These are phyloP conservation scores for Aegilops tauschii DNA, from an alignment of 176 grass and related monocot species.

Conservation along the genomic window DNA sequence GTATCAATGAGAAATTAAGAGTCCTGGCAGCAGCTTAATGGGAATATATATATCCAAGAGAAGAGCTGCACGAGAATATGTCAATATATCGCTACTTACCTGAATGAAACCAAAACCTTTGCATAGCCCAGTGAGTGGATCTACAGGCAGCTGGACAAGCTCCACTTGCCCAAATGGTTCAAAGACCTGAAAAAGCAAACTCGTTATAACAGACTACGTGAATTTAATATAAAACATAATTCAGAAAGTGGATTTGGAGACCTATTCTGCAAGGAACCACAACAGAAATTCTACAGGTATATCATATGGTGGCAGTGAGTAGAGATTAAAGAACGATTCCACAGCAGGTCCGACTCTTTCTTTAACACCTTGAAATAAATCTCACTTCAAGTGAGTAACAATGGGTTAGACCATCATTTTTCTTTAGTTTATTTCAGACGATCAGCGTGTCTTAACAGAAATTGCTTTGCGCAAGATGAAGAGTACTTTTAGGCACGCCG, in stretches of 20 bases:
- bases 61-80: not conserved
- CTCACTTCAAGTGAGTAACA: not conserved
- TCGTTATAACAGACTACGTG: not conserved
- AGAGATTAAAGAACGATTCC: not conserved
- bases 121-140: conserved; percentile 81
- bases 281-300: not conserved
- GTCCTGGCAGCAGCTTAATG: conserved; percentile 6
- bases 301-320: not conserved
- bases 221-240: not conserved
- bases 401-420: not conserved
- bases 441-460: not conserved
- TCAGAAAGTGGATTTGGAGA: not conserved
- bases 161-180: conserved; percentile 98
- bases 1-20: conserved; percentile 17
- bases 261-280: not conserved
- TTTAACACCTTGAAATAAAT: not conserved
- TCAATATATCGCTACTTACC: conserved; percentile 33
- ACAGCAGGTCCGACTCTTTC: not conserved
- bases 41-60: not conserved
- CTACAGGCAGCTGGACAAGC: conserved; percentile 86
- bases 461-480: not conserved
- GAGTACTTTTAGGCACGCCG: not conserved
- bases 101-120: conserved; percentile 99
- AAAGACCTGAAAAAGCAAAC: conserved; percentile 67
- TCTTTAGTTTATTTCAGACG: not conserved